Evolutionary conservation across 768 basidiomycete genomes (phyloP).

Genomic region (Ramaria rubella): DNA sequence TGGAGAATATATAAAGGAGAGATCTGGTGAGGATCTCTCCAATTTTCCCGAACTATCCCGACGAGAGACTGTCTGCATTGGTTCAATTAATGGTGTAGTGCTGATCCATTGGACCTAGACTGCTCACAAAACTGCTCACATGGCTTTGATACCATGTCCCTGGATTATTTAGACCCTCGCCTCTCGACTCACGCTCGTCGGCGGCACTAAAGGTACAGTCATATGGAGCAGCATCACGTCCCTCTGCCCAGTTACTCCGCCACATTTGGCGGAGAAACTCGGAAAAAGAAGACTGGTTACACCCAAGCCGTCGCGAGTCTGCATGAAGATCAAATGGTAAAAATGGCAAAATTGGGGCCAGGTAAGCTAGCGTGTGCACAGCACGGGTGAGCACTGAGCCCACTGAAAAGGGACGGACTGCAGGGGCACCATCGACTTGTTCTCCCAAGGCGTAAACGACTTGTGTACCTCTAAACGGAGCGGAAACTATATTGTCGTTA

Average conservation of each 20-base stretch:
- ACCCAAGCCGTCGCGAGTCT: conserved; percentile 37
- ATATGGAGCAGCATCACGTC: conserved; percentile 39
- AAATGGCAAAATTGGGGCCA: conserved; percentile 36
- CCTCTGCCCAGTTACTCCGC: conserved; percentile 44
- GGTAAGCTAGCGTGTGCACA: conserved; percentile 37
- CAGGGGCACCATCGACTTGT: conserved; percentile 33
- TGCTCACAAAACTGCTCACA: conserved; percentile 11
- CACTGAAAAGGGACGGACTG: conserved; percentile 35
- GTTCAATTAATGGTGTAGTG: not conserved
- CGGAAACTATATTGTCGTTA: conserved; percentile 30
- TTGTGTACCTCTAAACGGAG: conserved; percentile 44
- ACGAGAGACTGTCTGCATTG: not conserved
- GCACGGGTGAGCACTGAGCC: conserved; percentile 33
- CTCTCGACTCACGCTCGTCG: conserved; percentile 33
- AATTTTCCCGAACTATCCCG: not conserved
- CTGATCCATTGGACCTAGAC: not conserved
- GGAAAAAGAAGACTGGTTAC: conserved; percentile 29
- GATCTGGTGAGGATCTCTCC: not conserved
- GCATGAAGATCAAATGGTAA: conserved; percentile 34
- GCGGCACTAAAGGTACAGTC: conserved; percentile 42
- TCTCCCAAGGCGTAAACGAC: conserved; percentile 42
- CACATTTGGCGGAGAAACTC: conserved; percentile 34
- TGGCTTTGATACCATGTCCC: conserved; percentile 40
- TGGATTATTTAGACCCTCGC: conserved; percentile 32
- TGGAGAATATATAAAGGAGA: conserved; percentile 10